A percentile compares a stretch with the other conserved stretches of the same genome.
These are phyloP conservation scores for Heimioporus retisporus DNA, from an alignment of 1,284 basidiomycete species.

Conservation along the genomic window DNA sequence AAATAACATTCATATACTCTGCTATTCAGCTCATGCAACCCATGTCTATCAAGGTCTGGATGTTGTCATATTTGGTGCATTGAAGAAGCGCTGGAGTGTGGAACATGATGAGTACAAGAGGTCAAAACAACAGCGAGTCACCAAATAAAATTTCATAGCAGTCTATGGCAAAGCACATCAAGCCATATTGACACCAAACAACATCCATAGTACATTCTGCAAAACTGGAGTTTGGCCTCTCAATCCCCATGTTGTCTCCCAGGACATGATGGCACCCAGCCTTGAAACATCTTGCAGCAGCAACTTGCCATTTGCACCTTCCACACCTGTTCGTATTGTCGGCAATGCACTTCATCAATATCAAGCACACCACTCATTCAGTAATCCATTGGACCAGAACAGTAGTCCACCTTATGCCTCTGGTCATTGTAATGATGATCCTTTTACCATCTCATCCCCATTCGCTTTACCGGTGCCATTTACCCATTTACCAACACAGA, in stretches of 20 bases:
- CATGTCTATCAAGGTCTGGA: background rate
- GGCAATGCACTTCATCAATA: background rate
- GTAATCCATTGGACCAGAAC: no score
- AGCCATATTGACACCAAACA: background rate
- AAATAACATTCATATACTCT: background rate
- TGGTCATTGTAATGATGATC: background rate
- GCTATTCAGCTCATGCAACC: background rate
- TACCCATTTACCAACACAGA: background rate
- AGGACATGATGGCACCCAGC: background rate
- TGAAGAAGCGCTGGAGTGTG: background rate
- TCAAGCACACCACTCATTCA: background rate
- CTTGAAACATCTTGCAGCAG: background rate
- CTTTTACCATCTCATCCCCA: background rate
- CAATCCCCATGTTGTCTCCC: background rate
- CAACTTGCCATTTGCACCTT: background rate
- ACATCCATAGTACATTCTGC: background rate
- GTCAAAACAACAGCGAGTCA: conserved; percentile 1
- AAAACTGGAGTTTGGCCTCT: conserved; percentile 5
- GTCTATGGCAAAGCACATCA: background rate
- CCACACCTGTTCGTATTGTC: background rate
- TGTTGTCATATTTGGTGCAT: background rate
- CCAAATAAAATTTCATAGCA: background rate
- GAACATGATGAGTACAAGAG: background rate
- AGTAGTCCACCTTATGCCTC: no score
- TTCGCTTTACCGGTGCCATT: background rate